A percentile compares a stretch with the other conserved stretches of the same genome.
These are phyloP conservation scores for Myxozyma geophila DNA, from an alignment of 805 yeast species.

Conservation along the genomic window DNA sequence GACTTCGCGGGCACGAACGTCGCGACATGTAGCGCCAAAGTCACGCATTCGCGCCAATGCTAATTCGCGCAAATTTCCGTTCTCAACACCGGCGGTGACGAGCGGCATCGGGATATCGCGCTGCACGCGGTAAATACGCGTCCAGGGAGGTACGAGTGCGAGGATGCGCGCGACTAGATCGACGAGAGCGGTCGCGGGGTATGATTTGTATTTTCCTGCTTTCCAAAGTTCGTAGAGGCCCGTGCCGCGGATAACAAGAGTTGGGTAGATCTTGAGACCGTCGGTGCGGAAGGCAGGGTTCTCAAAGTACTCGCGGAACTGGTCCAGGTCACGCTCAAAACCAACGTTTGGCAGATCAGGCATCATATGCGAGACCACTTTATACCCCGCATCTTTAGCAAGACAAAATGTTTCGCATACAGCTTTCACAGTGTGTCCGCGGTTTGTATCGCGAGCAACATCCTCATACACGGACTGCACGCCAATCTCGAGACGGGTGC, in stretches of 20 bases:
- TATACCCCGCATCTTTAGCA: constrained; percentile 98
- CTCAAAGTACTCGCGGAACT: constrained; percentile 94
- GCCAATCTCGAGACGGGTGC: constrained; percentile 95
- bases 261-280: constrained; percentile 93
- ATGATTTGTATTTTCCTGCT: constrained; percentile 89
- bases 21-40: constrained; percentile 94
- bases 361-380: constrained; percentile 99
- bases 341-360: constrained; percentile 99
- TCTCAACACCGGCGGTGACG: constrained; percentile 96
- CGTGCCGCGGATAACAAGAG: constrained; percentile 95
- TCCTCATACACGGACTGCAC: constrained; percentile 97
- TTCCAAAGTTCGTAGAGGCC: constrained; percentile 98
- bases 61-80: constrained; percentile 92
- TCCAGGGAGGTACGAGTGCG: constrained; percentile 99
- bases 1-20: constrained; percentile 96
- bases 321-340: constrained; percentile 96
- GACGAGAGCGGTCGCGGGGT: constrained; percentile 90
- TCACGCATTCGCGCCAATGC: constrained; percentile 98
- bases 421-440: constrained; percentile 96
- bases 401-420: constrained; percentile 94
- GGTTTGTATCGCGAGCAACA: constrained; percentile 96
- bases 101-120: constrained; percentile 99
- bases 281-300: constrained; percentile 97
- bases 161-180: constrained; percentile 94
- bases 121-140: constrained; percentile 96